Evolutionary conservation across 2,329 filamentous ascomycete species (phyloP), one percentile per base, ranked within the genome.

Genomic region (Alternaria ethzedia): DNA sequence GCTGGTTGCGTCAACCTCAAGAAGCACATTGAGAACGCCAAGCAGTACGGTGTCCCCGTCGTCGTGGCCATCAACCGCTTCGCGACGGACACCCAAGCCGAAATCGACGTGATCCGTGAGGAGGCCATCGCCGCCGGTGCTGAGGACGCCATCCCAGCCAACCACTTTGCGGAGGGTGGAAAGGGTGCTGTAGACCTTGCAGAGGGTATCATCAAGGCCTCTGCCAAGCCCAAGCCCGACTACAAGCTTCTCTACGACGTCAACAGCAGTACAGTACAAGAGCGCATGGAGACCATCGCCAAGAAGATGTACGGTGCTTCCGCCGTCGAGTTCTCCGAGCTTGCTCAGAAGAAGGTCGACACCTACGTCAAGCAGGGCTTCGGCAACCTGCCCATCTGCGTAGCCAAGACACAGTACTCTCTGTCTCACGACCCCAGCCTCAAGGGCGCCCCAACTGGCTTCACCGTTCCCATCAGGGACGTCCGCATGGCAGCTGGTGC

Each of bases 351-450:
- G 84, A 98, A 99, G 88, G 91, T 98, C 69, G 94, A 97, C 78
- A 94, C 90, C 8, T 99, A 98, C 82, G 94, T 92, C 30, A 89
- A 89, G 78, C 96, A 98, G 81, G 96, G 96, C 49, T 96, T 95
- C 75, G 91, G 91, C 21, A 93, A 97, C 80, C 84, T 99, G 69
- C 96, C 96, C 36, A 97, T 98, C 77, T 99, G 96, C 80, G 88
- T 98, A 69, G 96, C 96, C 66, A 99, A 99, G 89, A 99, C 96
- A 13, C 96, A 99, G 82, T 99, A 99, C 84, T 97, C 93, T 32
- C 86, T 99, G 52, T 96, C 91, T 62, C 95, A 98, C 81, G 94
- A 99, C 79, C 91, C 95, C 3, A 89, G 92, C 11, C 86, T 98
- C 73, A 99, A 99, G 87, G 96, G 96, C 66, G 96, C 96, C 9